Evolutionary conservation across 768 basidiomycete species (phyloP), one percentile per base, ranked within the genome.

Genomic region (Tylopilus intermedius): DNA sequence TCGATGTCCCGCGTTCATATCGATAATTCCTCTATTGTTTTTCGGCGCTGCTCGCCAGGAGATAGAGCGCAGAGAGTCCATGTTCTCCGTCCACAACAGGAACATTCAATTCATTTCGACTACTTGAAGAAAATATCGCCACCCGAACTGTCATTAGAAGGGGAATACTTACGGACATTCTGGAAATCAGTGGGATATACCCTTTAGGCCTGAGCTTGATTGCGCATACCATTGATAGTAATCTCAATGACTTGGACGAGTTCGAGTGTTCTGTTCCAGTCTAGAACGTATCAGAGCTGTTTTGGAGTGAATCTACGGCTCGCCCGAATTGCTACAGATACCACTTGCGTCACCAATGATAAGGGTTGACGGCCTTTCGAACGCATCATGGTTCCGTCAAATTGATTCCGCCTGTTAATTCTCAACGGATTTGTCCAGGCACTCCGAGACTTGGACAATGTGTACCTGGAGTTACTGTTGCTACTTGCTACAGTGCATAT

Each of bases 21-120:
- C 59, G 52, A 62, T 57, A 79, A 77, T 39, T 74, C 77, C 7
- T 13, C 43, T 76, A 82, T 72, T 81, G 83, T 46, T 76, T 78
- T 15, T 74, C 5, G 32, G 41, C 39, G 43, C 47, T 43, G 22
- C 45, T 40, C 32, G 37, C 41, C 11, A 48, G 58, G 51, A 46
- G 48, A 52, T 60, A 66, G 49, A 62, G 50, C 33, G 54, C 50
- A 33, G 32, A 43, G n/a, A 40, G 43, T 30, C 21, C 38, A 4
- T 21, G 39, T 26, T 22, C 46, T 49, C n/a, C 14, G 42, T 32
- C 49, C 44, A 46, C 39, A 33, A 32, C n/a, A 65, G 62, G 57
- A 51, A 64, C 62, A 60, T 52, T 47, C 53, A 50, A 18, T 44
- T 21, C 10, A 44, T 53, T 47, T 27, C 21, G 35, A 48, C 22